A percentile compares a stretch with the other conserved stretches of the same genome.
phyloP scores from a whole-genome alignment of 139 green algal genomes.

The Penium margaritaceum region DNA sequence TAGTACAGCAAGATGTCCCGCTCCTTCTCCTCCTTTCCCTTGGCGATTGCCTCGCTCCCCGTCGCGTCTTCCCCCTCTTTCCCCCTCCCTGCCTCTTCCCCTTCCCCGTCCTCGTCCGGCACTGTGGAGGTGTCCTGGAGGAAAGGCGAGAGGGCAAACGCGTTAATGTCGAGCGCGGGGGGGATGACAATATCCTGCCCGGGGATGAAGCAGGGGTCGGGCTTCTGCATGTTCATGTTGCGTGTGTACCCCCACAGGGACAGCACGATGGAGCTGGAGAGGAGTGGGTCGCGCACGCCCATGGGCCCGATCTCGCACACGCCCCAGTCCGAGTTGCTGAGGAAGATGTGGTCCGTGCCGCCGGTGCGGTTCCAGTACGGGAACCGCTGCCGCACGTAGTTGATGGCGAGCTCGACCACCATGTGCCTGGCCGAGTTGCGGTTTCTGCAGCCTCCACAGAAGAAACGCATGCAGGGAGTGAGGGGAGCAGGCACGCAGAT shows the following conservation, averaged over 20 bases:
- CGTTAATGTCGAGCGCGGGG: too few relatives aligned
- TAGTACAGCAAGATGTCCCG: neutral
- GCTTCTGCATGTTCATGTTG: neutral
- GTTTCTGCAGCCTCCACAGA: too few relatives aligned
- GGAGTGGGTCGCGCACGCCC: neutral
- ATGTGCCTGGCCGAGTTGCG: too few relatives aligned
- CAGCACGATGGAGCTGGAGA: neutral
- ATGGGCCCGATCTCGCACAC: conserved; percentile 40
- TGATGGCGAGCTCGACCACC: too few relatives aligned
- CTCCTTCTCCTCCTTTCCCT: neutral
- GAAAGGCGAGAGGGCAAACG: too few relatives aligned
- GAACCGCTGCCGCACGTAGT: conserved; percentile 51
- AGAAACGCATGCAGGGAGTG: neutral
- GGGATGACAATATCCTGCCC: conserved; percentile 36
- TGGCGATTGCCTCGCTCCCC: neutral
- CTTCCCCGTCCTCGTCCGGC: too few relatives aligned
- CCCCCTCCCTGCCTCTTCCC: too few relatives aligned
- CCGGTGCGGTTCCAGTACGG: conserved; percentile 59
- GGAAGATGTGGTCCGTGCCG: conserved; percentile 61
- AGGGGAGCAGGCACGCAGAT: neutral
- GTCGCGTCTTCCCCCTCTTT: too few relatives aligned
- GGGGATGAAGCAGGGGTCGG: conserved; percentile 37
- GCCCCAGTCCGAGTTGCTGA: conserved; percentile 59
- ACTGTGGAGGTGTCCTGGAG: too few relatives aligned
- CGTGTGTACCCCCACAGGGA: neutral